Percentiles rank a stretch among this genome's conserved stretches.
Conservation (phyloP, 345 rosid genomes). For the Citrus trifoliata region DNA sequence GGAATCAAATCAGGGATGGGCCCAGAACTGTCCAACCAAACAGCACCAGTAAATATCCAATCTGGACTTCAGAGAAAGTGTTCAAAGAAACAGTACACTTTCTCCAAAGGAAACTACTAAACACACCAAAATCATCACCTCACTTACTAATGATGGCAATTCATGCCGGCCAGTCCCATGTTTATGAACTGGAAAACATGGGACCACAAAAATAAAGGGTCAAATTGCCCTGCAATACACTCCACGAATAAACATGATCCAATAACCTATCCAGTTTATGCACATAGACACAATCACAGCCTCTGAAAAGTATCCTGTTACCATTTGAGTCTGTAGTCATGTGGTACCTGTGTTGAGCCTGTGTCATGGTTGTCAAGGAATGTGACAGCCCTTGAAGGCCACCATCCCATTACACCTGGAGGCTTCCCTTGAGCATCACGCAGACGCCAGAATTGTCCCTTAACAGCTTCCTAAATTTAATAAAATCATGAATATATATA, state of each 20-base stretch:
- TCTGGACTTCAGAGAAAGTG: background rate
- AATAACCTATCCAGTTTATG: background rate
- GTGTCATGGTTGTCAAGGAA: constrained; percentile 93
- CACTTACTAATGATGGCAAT: background rate
- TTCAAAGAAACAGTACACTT: background rate
- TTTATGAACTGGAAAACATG: background rate
- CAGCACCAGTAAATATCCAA: background rate
- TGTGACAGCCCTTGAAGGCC: constrained; percentile 93
- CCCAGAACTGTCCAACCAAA: background rate
- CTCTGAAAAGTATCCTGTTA: background rate
- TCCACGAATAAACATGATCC: background rate
- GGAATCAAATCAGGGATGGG: background rate
- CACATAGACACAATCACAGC: background rate
- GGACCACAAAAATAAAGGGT: background rate
- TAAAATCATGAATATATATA: constrained; percentile 5
- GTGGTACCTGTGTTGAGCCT: constrained; percentile 80
- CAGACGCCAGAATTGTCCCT: constrained; percentile 83
- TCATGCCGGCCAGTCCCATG: background rate
- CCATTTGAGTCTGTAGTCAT: background rate
- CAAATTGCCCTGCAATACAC: background rate
- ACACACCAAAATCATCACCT: background rate
- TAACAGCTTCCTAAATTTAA: constrained; percentile 70
- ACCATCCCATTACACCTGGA: constrained; percentile 92
- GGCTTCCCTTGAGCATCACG: constrained; percentile 84
- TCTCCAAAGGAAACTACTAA: background rate